Evolutionary conservation across 2,329 filamentous ascomycete genomes (phyloP), one percentile per base, ranked within the genome.

Genomic region (Alternaria sp.): DNA sequence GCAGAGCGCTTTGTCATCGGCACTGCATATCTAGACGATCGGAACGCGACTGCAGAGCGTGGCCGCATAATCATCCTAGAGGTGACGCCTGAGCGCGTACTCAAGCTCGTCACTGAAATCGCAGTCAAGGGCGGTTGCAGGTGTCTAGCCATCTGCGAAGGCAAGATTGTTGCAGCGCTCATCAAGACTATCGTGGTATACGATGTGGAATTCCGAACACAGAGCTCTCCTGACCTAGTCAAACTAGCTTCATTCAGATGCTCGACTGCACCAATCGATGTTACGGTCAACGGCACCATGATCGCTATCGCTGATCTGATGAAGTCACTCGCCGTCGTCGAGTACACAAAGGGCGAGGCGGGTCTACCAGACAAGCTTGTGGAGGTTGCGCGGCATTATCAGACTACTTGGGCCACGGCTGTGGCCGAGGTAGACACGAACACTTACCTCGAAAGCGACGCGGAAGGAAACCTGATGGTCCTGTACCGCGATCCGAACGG

Each of bases 251-350:
- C 89, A 3, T 97, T 93, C 78, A 88, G 93, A 12, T 91, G 93
- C 2, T 89, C 93, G 3, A 96, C 93, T 0, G 92, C 92, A 30
- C 94, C 96, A 0, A 88, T 97, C 15, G 92, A 95, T 69, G 79
- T 98, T 7, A 89, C 90, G 10, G 86, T 97, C 13, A 87, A 88
- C 1, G 91, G 87, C 1, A 89, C 90, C 69, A 85, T 88, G 23
- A 94, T 99, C 66, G 93, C 92, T 0, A 89, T 98, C 10, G 92
- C 91, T 0, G 96, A 99, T 75, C 83, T 99, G 49, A 97, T 97
- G 92, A 97, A 98, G 81, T 97, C 93, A 2, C 84, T 97, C 23
- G 90, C 91, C 1, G 82, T 98, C 6, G 84, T 97, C 9, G 86
- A 96, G 74, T 96, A 91, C 74, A 83, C 85, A 0, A 85, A 86